These are phyloP conservation scores for Cryptococcus sp. DNA, from an alignment of 1,284 basidiomycete genomes.

Conservation along the genomic window DNA sequence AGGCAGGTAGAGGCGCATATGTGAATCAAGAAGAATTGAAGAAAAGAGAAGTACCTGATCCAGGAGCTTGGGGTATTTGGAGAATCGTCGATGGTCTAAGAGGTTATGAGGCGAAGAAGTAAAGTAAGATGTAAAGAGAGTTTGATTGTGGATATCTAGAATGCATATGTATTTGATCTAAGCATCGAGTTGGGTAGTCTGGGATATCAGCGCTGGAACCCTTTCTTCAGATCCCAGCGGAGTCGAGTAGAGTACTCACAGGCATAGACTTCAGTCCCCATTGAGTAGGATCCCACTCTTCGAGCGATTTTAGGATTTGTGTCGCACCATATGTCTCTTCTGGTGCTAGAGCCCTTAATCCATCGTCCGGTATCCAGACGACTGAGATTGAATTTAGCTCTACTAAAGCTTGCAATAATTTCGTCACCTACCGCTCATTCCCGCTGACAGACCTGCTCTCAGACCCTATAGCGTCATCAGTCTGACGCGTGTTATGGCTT, in stretches of 20 bases:
- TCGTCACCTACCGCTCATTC: slow-evolving; percentile 44
- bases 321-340: slow-evolving; percentile 37
- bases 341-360: slow-evolving; percentile 39
- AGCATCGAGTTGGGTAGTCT: background rate
- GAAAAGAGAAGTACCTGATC: slow-evolving; percentile 70
- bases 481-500: background rate
- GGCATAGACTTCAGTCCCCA: slow-evolving; percentile 33
- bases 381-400: slow-evolving; percentile 19
- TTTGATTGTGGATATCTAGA: background rate
- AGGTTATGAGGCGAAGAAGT: slow-evolving; percentile 20
- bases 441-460: slow-evolving; percentile 43
- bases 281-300: slow-evolving; percentile 35
- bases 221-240: too few relatives aligned
- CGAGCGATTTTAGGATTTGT: slow-evolving; percentile 33
- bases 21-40: slow-evolving; percentile 68
- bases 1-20: slow-evolving; percentile 85
- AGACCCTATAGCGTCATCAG: slow-evolving; percentile 23
- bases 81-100: slow-evolving; percentile 33
- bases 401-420: background rate
- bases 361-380: slow-evolving; percentile 46
- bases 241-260: too few relatives aligned
- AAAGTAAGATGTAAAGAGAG: background rate
- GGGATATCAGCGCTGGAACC: too few relatives aligned
- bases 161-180: background rate
- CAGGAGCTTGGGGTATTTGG: slow-evolving; percentile 79